These are phyloP conservation scores for Annona squamosa DNA, from an alignment of 164 flowering plant genomes.

Conservation along the genomic window DNA sequence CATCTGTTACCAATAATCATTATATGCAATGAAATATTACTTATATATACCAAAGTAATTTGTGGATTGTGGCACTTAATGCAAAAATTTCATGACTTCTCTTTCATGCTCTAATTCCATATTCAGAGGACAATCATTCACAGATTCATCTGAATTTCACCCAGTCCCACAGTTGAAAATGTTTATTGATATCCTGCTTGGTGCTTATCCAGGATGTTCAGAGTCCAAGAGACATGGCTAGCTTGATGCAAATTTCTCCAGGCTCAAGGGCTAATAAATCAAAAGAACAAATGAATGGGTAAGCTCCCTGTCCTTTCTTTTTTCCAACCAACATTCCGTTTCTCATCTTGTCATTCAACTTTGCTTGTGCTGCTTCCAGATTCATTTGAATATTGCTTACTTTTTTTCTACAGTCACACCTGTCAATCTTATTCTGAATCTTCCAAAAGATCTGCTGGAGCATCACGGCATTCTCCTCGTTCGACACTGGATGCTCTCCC, in stretches of 20 bases:
- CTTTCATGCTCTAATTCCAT: no score
- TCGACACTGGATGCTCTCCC: slow-evolving; percentile 45
- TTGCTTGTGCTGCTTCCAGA: slow-evolving; percentile 13
- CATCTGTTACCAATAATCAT: no score
- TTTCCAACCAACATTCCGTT: neutral
- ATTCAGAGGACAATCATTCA: neutral
- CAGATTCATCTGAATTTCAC: neutral
- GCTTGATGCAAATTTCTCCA: slow-evolving; percentile 9
- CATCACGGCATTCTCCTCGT: slow-evolving; percentile 31
- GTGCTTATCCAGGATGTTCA: slow-evolving; percentile 18
- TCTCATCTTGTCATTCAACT: neutral
- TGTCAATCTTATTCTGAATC: slow-evolving; percentile 30
- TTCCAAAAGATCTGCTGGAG: slow-evolving; percentile 26
- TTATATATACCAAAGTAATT: no score
- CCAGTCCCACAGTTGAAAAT: neutral
- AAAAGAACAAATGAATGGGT: slow-evolving; percentile 12
- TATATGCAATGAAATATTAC: no score
- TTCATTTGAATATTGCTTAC: slow-evolving; percentile 20
- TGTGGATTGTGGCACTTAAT: no score
- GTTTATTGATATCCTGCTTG: neutral
- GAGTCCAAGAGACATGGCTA: slow-evolving; percentile 17
- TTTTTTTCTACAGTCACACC: slow-evolving; percentile 41
- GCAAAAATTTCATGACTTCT: no score
- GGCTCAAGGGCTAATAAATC: slow-evolving; percentile 10
- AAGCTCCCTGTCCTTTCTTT: neutral